Conservation (phyloP, 768 basidiomycete genomes). For the Terana coerulea region DNA sequence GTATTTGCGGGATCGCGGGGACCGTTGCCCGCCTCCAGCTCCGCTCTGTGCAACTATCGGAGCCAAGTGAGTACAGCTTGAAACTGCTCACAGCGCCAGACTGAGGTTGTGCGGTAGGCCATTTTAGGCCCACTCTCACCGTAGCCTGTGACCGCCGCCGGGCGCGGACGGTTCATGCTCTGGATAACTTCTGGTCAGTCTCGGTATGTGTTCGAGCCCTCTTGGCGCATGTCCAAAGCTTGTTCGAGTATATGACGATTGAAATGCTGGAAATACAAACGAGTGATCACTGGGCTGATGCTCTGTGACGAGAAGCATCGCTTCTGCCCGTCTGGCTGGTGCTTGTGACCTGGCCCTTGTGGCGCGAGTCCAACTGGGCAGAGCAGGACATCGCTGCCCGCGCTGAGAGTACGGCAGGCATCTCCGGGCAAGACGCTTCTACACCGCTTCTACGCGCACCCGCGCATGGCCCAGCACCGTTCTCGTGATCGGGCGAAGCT, state of each 20-base stretch:
- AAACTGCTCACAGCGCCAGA: background rate
- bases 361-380: background rate
- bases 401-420: background rate
- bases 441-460: background rate
- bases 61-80: background rate
- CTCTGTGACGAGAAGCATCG: background rate
- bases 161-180: background rate
- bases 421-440: background rate
- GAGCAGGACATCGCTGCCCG: slow-evolving; percentile 7
- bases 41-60: background rate
- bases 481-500: background rate
- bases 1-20: too few relatives aligned
- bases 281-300: background rate
- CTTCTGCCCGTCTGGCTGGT: background rate
- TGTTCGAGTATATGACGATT: too few relatives aligned
- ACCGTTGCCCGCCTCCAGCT: background rate
- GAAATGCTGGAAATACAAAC: background rate
- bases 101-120: background rate
- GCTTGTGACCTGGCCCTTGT: background rate
- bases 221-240: background rate
- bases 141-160: background rate
- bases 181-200: slow-evolving; percentile 9
- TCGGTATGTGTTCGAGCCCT: background rate
- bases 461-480: background rate
- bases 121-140: background rate